Conservation (phyloP, 192 early-diverging fungal species). For the Chytriomyces sp. region DNA sequence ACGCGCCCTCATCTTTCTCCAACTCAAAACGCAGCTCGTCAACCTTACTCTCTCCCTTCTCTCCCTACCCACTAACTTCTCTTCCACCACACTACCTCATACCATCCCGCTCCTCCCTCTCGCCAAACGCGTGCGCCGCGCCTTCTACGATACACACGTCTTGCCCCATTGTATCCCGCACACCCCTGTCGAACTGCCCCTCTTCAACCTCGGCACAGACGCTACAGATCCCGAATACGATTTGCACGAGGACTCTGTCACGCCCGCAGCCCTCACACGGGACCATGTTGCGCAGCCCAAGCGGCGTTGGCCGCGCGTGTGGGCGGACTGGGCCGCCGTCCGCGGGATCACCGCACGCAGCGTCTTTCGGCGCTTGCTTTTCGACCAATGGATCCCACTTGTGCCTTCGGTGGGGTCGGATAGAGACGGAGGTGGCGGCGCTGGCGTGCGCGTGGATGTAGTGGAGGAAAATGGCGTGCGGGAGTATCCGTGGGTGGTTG, state of each 20-base stretch:
- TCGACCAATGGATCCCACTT: slow-evolving; percentile 6
- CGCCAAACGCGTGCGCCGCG: background rate
- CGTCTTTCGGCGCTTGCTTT: background rate
- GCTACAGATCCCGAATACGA: slow-evolving; percentile 29
- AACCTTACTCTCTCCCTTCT: background rate
- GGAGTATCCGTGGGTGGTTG: slow-evolving; percentile 20
- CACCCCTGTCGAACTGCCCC: background rate
- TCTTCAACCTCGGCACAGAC: slow-evolving; percentile 3
- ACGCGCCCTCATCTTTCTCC: background rate
- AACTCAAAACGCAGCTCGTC: background rate
- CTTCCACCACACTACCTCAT: background rate
- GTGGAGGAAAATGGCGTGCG: slow-evolving; percentile 18
- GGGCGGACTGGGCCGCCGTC: background rate
- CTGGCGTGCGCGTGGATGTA: background rate
- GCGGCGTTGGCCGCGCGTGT: background rate
- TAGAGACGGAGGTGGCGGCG: background rate
- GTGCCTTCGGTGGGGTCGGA: background rate
- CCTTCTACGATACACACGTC: slow-evolving; percentile 1
- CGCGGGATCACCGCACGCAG: background rate
- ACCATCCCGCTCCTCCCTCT: background rate
- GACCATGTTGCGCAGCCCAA: background rate
- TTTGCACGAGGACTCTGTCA: background rate
- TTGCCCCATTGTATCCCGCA: background rate
- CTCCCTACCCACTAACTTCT: background rate
- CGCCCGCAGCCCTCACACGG: background rate